Evolutionary conservation across 495 filamentous ascomycete genomes (phyloP).

Genomic region (Polyplosphaeria fusca): DNA sequence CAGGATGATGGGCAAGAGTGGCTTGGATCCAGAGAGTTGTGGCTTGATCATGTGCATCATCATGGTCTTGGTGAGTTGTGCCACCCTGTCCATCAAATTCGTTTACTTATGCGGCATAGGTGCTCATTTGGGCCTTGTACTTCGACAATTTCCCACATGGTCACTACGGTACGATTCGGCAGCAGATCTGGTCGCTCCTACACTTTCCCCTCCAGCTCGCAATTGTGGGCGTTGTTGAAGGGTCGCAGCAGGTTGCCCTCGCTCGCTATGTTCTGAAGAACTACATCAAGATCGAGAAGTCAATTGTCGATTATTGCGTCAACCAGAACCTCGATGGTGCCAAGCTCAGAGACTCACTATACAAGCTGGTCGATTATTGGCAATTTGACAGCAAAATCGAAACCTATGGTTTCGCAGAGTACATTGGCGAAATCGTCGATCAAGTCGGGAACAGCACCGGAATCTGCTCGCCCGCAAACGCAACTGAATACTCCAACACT

Average conservation of each 20-base stretch:
- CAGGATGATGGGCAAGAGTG: slow-evolving; percentile 28
- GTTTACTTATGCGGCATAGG: slow-evolving; percentile 4
- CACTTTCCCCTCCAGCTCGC: slow-evolving; percentile 33
- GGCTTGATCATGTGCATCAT: slow-evolving; percentile 33
- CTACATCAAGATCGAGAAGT: slow-evolving; percentile 17
- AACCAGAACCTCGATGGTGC: slow-evolving; percentile 23
- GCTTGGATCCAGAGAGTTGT: slow-evolving; percentile 24
- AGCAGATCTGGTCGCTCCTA: slow-evolving; percentile 32
- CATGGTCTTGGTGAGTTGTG: slow-evolving; percentile 22
- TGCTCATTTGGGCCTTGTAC: slow-evolving; percentile 29
- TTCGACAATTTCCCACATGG: slow-evolving; percentile 34
- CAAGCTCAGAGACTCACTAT: slow-evolving; percentile 7
- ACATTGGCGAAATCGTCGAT: neutral
- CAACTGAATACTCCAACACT: neutral
- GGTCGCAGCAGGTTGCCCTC: slow-evolving; percentile 28
- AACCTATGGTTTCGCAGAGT: neutral
- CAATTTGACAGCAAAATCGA: slow-evolving; percentile 27
- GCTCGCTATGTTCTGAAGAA: slow-evolving; percentile 30
- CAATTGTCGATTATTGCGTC: slow-evolving; percentile 13
- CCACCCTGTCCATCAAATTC: neutral
- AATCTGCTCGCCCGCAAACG: slow-evolving; percentile 22
- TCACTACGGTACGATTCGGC: slow-evolving; percentile 33
- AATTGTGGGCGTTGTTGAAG: slow-evolving; percentile 33
- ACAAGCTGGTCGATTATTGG: slow-evolving; percentile 20
- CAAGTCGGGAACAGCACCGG: slow-evolving; percentile 18